Conservation (phyloP, 2,329 filamentous ascomycete genomes). For the Phaeosphaeriaceae sp. region DNA sequence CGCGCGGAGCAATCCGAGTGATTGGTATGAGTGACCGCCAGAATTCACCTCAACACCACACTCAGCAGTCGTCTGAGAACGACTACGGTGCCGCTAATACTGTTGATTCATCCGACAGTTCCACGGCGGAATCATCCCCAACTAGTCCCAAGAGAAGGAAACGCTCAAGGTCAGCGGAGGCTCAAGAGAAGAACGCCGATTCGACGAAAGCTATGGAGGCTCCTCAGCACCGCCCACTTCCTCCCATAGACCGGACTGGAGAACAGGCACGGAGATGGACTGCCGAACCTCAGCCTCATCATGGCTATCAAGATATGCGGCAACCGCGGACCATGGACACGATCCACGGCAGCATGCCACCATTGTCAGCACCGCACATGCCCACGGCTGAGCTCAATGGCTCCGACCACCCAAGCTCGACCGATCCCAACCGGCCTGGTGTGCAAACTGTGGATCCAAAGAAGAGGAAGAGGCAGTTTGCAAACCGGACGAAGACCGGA, state of each 20-base stretch:
- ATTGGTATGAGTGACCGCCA: constrained; percentile 5
- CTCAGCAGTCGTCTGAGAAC: constrained; percentile 22
- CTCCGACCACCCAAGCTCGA: constrained; percentile 28
- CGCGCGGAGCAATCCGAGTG: constrained; percentile 20
- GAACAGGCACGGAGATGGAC: constrained; percentile 38
- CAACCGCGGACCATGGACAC: constrained; percentile 33
- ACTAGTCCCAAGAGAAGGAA: constrained; percentile 64
- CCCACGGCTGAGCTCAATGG: constrained; percentile 15
- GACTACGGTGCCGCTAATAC: constrained; percentile 24
- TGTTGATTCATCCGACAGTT: constrained; percentile 29
- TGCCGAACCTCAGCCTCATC: constrained; percentile 31
- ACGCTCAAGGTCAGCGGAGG: constrained; percentile 64
- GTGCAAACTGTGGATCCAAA: constrained; percentile 56
- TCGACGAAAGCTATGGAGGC: constrained; percentile 41
- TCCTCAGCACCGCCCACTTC: constrained; percentile 30
- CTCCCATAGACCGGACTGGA: constrained; percentile 35
- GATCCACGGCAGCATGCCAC: constrained; percentile 13
- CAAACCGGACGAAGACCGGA: constrained; percentile 93
- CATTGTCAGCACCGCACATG: constrained; percentile 16
- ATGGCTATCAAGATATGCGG: constrained; percentile 32
- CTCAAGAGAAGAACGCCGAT: constrained; percentile 44
- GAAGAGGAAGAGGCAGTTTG: constrained; percentile 70
- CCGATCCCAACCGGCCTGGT: constrained; percentile 52
- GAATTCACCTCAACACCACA: constrained; percentile 14
- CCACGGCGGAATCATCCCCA: constrained; percentile 29